Evolutionary conservation across 2,329 filamentous ascomycete genomes (phyloP), one percentile per base, ranked within the genome.

Genomic region (Pleurostoma richardsiae): DNA sequence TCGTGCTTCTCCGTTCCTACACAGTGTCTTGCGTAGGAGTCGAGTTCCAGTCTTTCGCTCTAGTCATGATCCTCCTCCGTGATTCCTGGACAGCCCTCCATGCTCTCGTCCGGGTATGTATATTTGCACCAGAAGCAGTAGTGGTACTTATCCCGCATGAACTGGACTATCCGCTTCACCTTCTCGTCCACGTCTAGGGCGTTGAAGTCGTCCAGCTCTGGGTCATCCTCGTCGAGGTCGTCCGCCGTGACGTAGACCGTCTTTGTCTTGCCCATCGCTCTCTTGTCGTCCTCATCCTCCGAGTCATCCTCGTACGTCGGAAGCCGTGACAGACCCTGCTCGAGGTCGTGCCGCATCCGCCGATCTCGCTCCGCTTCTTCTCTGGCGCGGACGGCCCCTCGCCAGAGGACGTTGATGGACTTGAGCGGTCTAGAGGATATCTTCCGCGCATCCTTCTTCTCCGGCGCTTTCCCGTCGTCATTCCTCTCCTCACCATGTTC

Each of bases 71-170:
- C 91, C 59, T 96, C 90, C 66, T 96, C 94, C 0, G 83, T 87
- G 33, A 85, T 47, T 1, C 94, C 94, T 0, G 94, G 92, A 72
- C 94, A 99, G 0, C 88, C 91, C 10, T 94, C 89, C 85, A 96
- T 84, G 33, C 71, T 67, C 33, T 70, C 71, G 59, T 90, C 83
- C 0, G 83, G 79, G 63, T 96, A 99, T 44, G 73, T 73, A 65
- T 79, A 86, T 64, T 96, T 97, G 68, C 94, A 99, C 88, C 91
- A 99, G 63, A 96, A 52, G 69, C 94, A 99, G 63, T 99, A 99
- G 40, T 75, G 68, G 59, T 90, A 81, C 59, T 79, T 78, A 42
- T 82, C 72, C 36, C 94, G 79, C 45, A 99, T 65, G 65, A 88
- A 83, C 19, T 69, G 63, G 7, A 96, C 76, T 10, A 95, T 65